Evolutionary conservation across 139 green algal genomes (phyloP).

Genomic region (Nannochloris sp.): DNA sequence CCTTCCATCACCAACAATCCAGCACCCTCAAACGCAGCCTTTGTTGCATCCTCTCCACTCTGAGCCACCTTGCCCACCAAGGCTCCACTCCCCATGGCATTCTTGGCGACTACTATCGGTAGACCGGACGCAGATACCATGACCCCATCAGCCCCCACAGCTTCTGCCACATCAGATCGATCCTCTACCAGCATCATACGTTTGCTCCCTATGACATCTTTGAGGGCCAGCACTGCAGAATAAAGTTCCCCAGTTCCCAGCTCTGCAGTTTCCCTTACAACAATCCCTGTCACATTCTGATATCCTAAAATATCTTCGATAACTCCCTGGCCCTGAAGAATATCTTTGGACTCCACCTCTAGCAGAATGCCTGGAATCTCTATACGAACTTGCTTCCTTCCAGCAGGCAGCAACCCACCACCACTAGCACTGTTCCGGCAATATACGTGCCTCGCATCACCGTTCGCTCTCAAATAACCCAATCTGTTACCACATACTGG

Average conservation of each 20-base stretch:
- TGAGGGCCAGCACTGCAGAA: slow-evolving; percentile 58
- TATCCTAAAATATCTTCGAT: slow-evolving; percentile 29
- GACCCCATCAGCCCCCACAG: slow-evolving; percentile 72
- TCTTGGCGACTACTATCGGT: slow-evolving; percentile 74
- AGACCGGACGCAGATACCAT: slow-evolving; percentile 68
- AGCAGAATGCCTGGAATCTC: slow-evolving; percentile 61
- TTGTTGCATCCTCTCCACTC: slow-evolving; percentile 28
- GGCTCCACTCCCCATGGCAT: slow-evolving; percentile 45
- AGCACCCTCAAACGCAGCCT: slow-evolving; percentile 66
- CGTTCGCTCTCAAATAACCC: too few species aligned
- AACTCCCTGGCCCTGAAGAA: slow-evolving; percentile 7
- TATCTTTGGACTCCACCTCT: slow-evolving; percentile 24
- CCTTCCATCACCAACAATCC: slow-evolving; percentile 60
- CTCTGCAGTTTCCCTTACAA: slow-evolving; percentile 24
- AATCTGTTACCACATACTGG: too few species aligned
- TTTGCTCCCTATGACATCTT: slow-evolving; percentile 58
- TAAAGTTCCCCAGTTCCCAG: slow-evolving; percentile 55
- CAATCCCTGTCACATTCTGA: slow-evolving; percentile 50
- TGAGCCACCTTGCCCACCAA: slow-evolving; percentile 61
- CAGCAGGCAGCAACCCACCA: slow-evolving; percentile 30
- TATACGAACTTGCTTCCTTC: slow-evolving; percentile 49
- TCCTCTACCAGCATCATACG: slow-evolving; percentile 74
- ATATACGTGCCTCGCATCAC: too few species aligned
- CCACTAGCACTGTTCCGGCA: too few species aligned
- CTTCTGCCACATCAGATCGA: slow-evolving; percentile 77